Base-by-base conservation (phyloP, 768 basidiomycete genomes). In the Pleurotus tuoliensis region DNA sequence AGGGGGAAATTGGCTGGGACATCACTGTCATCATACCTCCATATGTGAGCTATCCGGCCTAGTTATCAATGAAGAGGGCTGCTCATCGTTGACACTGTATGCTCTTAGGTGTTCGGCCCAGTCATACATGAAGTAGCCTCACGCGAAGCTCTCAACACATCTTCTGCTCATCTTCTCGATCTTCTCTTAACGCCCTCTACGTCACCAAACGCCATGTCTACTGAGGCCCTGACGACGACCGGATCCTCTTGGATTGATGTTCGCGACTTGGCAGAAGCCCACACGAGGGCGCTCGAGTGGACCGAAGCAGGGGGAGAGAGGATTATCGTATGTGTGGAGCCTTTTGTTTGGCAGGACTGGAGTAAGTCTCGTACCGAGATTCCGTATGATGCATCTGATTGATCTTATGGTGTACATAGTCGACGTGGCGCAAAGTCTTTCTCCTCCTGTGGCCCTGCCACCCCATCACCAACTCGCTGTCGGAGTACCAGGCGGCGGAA, bases 11-110 rank as follows among this genome's bases (percentile, higher is more conserved):
- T 22, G 58, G 64, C 2, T 84, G 79, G 79, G 85, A 85, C 59
- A 60, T 87, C 18, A 71, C 75, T 1, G 75, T 76, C 7, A 58
- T 86, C 38, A 80, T 81, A 62, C 85, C 85, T 18, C 81, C 85
- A 9, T 81, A 69, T 56, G 81, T 82, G 50, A 49, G 69, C 59
- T 44, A 56, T 59, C 30, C 40, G 24, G 30, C 39, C 3, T 16
- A 3, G 8, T 9, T 15, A 37, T 22, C 37, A 15, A 18, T 2
- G n/a, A 16, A 34, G 30, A 27, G 11, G 4, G 39, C 27, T 47
- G 3, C 30, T 25, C 30, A 49, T 16, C 4, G 4, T 2, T 40
- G 57, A 34, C 11, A 46, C 0, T 4, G 30, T 57, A 38, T 49
- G 4, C 22, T 55, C 4, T 30, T 20, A 72, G 71, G 69, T 73